Evolutionary conservation across 1,139 yeast genomes (phyloP), one percentile per base, ranked within the genome.

Genomic region (Lodderomyces parapsilosis): DNA sequence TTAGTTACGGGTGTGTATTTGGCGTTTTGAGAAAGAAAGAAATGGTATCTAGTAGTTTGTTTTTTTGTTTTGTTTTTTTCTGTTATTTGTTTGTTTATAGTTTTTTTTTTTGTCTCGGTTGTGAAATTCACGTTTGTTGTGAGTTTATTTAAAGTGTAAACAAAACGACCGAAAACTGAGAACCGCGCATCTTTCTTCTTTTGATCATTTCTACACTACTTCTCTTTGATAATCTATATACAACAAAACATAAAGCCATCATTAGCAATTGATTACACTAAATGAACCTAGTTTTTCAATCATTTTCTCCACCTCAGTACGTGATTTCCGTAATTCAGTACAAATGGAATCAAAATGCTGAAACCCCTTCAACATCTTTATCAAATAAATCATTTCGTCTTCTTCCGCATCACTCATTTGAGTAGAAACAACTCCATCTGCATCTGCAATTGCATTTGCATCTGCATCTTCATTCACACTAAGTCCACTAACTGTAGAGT

Each of bases 291-390:
- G 53, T 48, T 68, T 50, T 40, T 68, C 68, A 13, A 83, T 54
- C 54, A 81, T 53, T 6, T 57, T 53, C 50, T 80, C 83, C 1
- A 85, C 78, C 33, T 83, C 85, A 18, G 59, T 59, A 41, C 82
- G 68, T 14, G 86, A 73, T 56, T 74, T 72, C 43, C 76, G 78
- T 48, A 86, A 62, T 50, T 81, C 86, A 0, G 91, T 85, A 53
- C 91, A 83, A 2, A 88, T 81, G 7, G 83, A 76, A 57, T 88
- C 96, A 50, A 84, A 76, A 53, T 80, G 80, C 47, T 81, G 84
- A 24, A 79, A 78, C 20, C 79, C 79, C 47, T 74, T 76, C 27
- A 85, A 55, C 36, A 83, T 64, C 47, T 78, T 62, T 28, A 85
- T 57, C 27, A 73, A 35, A 25, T 50, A 52, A 15, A 55, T 35